phyloP scores from a whole-genome alignment of 129 eudicot species.

The Flaveria bidentis region DNA sequence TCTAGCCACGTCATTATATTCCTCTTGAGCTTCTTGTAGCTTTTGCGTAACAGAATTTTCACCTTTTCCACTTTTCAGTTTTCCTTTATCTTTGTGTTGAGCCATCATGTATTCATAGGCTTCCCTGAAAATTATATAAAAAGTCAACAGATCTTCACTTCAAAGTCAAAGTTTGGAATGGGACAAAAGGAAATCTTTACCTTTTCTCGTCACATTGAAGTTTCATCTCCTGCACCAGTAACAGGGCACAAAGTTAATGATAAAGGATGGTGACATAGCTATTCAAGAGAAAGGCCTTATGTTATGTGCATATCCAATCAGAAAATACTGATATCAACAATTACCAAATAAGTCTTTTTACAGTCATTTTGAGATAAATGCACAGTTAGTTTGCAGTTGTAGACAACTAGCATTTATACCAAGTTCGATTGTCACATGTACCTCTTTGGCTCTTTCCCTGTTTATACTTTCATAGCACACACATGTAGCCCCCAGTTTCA shows the following conservation, averaged over 20 bases:
- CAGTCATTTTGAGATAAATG: background rate
- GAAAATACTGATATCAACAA: background rate
- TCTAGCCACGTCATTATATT: slow-evolving; percentile 73
- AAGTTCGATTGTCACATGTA: background rate
- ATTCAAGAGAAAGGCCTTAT: slow-evolving; percentile 5
- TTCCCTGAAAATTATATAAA: slow-evolving; percentile 50
- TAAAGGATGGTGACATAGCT: background rate
- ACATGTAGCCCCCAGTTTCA: background rate
- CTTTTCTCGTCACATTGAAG: slow-evolving; percentile 89
- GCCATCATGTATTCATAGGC: slow-evolving; percentile 70
- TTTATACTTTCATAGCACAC: background rate
- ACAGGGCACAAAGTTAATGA: slow-evolving; percentile 16
- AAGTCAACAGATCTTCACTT: slow-evolving; percentile 22
- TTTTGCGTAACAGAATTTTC: slow-evolving; percentile 60
- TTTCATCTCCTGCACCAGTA: slow-evolving; percentile 81
- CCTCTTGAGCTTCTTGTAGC: slow-evolving; percentile 65
- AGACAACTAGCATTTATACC: background rate
- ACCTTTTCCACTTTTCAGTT: slow-evolving; percentile 60
- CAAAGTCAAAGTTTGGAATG: slow-evolving; percentile 6
- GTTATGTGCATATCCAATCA: background rate
- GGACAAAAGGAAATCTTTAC: slow-evolving; percentile 32
- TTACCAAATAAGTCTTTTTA: background rate
- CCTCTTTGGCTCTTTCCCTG: background rate
- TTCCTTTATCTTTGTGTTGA: slow-evolving; percentile 67
- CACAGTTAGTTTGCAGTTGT: background rate